These are phyloP conservation scores for Agapanthus africanus DNA, from an alignment of 106 monocot species.

Conservation along the genomic window DNA sequence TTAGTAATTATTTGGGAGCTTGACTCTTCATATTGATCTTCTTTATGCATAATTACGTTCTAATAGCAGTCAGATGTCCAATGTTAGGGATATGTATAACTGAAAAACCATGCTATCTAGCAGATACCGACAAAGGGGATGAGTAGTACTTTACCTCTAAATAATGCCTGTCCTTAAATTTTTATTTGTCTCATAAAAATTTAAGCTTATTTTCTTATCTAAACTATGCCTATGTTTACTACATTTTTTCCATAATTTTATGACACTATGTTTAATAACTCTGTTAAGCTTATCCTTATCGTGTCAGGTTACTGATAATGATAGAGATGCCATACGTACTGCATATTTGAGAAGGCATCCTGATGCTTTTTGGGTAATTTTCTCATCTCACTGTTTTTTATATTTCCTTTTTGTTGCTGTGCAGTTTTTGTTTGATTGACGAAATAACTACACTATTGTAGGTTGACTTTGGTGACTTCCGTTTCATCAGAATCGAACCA, in stretches of 20 bases:
- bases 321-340: slow-evolving; percentile 49
- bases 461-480: slow-evolving; percentile 96
- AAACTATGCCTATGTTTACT: too few species aligned
- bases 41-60: background rate
- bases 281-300: background rate
- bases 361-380: slow-evolving; percentile 87
- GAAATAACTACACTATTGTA: slow-evolving; percentile 14
- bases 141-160: too few species aligned
- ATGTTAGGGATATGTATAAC: background rate
- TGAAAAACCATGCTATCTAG: background rate
- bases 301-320: slow-evolving; percentile 52
- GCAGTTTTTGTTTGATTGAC: background rate
- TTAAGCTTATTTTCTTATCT: too few species aligned
- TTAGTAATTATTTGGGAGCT: background rate
- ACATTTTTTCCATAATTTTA: too few species aligned
- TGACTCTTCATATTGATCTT: background rate
- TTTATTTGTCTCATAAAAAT: too few species aligned
- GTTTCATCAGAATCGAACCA: slow-evolving; percentile 69
- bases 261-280: too few species aligned
- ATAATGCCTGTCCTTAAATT: too few species aligned
- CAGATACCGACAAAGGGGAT: too few species aligned
- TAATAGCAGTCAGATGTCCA: background rate
- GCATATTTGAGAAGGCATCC: slow-evolving; percentile 75
- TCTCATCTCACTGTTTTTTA: background rate
- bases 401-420: too few species aligned